phyloP scores from a whole-genome alignment of 2,329 filamentous ascomycete species.

The Neonectria punicea region DNA sequence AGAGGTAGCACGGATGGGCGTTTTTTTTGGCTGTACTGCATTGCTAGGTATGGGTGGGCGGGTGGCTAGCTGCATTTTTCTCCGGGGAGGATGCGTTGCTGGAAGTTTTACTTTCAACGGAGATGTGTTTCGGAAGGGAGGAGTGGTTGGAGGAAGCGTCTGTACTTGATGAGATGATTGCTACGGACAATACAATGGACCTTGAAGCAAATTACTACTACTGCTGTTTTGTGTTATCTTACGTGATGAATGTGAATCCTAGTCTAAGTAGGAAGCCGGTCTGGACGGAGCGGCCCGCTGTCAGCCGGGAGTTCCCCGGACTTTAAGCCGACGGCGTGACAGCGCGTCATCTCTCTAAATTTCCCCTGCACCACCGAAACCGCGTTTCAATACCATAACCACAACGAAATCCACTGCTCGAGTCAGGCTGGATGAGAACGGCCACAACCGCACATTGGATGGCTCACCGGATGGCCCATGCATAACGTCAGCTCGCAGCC shows the following conservation, averaged over 20 bases:
- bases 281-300: not conserved
- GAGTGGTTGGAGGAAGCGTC: not conserved
- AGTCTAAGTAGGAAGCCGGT: not conserved
- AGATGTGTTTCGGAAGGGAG: not conserved
- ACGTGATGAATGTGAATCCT: not conserved
- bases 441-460: not conserved
- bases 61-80: not conserved
- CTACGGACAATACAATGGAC: conserved; percentile 9
- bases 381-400: not conserved
- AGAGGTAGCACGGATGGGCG: conserved; percentile 8
- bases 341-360: conserved; percentile 17
- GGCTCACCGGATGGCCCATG: not conserved
- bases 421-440: not conserved
- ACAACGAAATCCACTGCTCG: not conserved
- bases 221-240: too few relatives aligned
- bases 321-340: conserved; percentile 18
- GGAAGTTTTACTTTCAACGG: not conserved
- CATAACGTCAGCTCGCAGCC: not conserved
- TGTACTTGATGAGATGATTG: conserved; percentile 2
- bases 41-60: conserved; percentile 1
- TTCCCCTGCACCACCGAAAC: not conserved
- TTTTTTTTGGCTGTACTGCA: conserved; percentile 25
- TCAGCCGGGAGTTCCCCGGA: not conserved
- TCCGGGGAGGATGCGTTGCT: conserved; percentile 2
- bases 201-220: not conserved